Base-by-base conservation (phyloP, 2,329 filamentous ascomycete genomes). In the Raffaelea deltoideospora region DNA sequence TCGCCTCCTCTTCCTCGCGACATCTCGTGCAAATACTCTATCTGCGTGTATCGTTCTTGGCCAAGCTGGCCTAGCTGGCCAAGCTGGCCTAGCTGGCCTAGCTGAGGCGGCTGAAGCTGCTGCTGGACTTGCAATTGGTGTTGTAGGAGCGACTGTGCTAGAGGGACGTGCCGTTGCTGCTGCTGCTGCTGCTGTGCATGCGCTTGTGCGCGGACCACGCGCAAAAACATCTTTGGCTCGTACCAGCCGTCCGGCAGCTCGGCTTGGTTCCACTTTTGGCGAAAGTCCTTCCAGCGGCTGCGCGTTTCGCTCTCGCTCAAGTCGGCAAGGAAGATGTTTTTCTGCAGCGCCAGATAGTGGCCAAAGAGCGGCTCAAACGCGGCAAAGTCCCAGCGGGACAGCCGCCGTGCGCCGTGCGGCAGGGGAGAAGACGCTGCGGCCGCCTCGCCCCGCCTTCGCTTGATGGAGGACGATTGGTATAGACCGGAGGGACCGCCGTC, bases 181-280 rank as follows among this genome's bases (percentile, higher is more conserved):
- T 30, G 10, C 24, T 21, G 10, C 20, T 15, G 10, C 29, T 10
- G 20, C 4, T 14, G 14, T 3, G 9, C 27, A 11, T 60, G 66
- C 44, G 64, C 27, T 13, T 60, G 66, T 43, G 65, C 54, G 7
- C 39, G 41, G 2, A 46, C 35, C 8, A 45, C 41, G 3, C 47
- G 42, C 35, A 48, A 37, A 42, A 83, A 73, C 44, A 76, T 81
- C 40, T 70, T 70, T 8, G 86, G 81, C 51, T 92, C 84, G 57
- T 96, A 98, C 88, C 88, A 98, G 33, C 84, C 84, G 55, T 88
- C 79, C 5, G 82, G 79, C 44, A 96, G 64, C 59, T 88, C 83
- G 51, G 77, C 79, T 48, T 75, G 72, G 61, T 98, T 98, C 88
- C 90, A 98, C 64, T 86, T 88, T 4, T 71, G 67, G 11, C 88